Conservation (phyloP, 2,329 filamentous ascomycete genomes). For the Phyllosticta citrichinensis region DNA sequence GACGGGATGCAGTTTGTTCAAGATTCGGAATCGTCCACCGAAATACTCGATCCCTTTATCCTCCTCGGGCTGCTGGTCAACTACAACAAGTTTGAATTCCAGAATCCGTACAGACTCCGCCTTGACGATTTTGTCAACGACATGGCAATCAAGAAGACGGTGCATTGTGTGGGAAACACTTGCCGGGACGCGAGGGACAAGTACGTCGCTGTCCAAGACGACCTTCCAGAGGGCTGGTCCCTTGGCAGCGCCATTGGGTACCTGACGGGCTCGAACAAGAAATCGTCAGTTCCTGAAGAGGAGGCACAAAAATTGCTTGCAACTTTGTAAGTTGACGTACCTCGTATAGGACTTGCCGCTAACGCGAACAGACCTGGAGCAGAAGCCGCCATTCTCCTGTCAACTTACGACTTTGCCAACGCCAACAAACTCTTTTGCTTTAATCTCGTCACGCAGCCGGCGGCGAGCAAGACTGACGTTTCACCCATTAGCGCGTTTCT, state of each 20-base stretch:
- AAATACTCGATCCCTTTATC: constrained; percentile 63
- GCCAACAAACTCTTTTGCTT: constrained; percentile 94
- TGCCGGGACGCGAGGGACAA: constrained; percentile 59
- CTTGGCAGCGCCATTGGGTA: constrained; percentile 70
- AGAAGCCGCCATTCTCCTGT: constrained; percentile 69
- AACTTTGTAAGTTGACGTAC: constrained; percentile 49
- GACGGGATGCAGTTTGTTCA: constrained; percentile 58
- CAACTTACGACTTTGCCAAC: constrained; percentile 86
- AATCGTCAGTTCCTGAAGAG: constrained; percentile 53
- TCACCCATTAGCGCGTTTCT: constrained; percentile 72
- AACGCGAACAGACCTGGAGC: constrained; percentile 54
- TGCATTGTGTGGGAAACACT: constrained; percentile 63
- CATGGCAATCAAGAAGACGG: constrained; percentile 69
- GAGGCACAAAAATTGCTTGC: constrained; percentile 56
- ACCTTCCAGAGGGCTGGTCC: constrained; percentile 83
- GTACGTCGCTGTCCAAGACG: constrained; percentile 81
- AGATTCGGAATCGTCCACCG: constrained; percentile 55
- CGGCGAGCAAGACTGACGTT: constrained; percentile 54
- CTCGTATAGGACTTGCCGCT: neutral
- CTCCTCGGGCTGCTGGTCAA: constrained; percentile 83
- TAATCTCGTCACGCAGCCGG: constrained; percentile 58
- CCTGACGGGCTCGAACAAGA: constrained; percentile 48
- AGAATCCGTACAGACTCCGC: constrained; percentile 88
- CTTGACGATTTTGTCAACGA: constrained; percentile 96
- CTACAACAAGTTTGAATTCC: constrained; percentile 99